Conservation (phyloP, 345 rosid genomes). For the Euphorbia tirucalli region DNA sequence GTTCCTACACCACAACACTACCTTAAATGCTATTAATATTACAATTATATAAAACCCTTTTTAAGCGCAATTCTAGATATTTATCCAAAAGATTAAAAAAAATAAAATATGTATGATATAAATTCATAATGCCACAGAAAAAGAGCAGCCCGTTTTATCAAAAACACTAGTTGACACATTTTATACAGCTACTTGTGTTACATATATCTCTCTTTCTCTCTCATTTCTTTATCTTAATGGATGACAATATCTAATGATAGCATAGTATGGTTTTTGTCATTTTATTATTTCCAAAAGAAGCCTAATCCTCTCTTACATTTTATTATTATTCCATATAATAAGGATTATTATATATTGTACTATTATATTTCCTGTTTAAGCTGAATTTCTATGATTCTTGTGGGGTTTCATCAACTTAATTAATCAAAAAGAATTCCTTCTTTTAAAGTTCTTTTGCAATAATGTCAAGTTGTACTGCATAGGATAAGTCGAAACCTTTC, state of each 20-base stretch:
- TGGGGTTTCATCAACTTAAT: conserved; percentile 1
- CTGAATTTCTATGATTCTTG: neutral
- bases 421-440: neutral
- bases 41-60: conserved; percentile 1
- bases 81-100: neutral
- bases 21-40: conserved; percentile 7
- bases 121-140: neutral
- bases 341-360: neutral
- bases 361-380: neutral
- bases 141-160: neutral
- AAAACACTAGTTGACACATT: conserved; percentile 1
- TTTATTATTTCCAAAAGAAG: neutral
- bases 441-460: neutral
- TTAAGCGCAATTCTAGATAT: neutral
- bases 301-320: neutral
- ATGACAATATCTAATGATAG: conserved; percentile 2
- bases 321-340: neutral
- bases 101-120: neutral
- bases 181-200: neutral
- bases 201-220: neutral
- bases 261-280: conserved; percentile 9
- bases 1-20: conserved; percentile 1
- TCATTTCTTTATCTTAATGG: conserved; percentile 7
- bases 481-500: neutral
- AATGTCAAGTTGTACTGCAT: too few species aligned